Conservation (phyloP, 2,329 filamentous ascomycete genomes). For the Chaetoscypha palmicola region DNA sequence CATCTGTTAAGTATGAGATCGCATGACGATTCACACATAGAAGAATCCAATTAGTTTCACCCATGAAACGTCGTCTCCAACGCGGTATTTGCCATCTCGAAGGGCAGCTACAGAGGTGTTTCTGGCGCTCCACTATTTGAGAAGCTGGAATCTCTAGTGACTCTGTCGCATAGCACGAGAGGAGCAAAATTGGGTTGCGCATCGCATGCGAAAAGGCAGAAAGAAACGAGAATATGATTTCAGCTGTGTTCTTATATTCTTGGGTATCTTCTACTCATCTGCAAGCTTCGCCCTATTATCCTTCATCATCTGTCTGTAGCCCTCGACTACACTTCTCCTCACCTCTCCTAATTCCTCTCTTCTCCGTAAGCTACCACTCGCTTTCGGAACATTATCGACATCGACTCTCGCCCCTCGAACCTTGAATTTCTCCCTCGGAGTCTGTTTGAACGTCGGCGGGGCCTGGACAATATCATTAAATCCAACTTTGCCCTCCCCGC, state of each 20-base stretch:
- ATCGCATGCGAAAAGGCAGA: too few species aligned
- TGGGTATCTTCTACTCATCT: background rate
- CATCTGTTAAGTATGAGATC: too few species aligned
- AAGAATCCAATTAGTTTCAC: too few species aligned
- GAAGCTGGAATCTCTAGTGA: too few species aligned
- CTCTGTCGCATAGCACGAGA: too few species aligned
- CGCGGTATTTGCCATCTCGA: too few species aligned
- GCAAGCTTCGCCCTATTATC: conserved; percentile 29
- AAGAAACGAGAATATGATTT: too few species aligned
- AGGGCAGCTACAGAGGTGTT: too few species aligned
- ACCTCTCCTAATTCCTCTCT: conserved; percentile 67
- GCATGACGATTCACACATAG: too few species aligned
- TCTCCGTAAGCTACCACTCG: conserved; percentile 62
- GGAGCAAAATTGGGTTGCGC: too few species aligned
- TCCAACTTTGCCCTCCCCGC: conserved; percentile 22
- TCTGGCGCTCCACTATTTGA: too few species aligned
- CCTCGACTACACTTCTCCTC: conserved; percentile 63
- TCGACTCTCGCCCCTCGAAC: conserved; percentile 58
- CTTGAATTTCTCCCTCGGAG: conserved; percentile 31
- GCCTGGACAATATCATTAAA: conserved; percentile 35
- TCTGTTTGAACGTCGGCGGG: conserved; percentile 28
- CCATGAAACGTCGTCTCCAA: too few species aligned
- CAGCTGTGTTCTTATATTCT: background rate
- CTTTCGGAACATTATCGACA: conserved; percentile 61
- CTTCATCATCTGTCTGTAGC: conserved; percentile 65